Conservation (phyloP, 345 rosid genomes). For the Rhodamnia rubescens region DNA sequence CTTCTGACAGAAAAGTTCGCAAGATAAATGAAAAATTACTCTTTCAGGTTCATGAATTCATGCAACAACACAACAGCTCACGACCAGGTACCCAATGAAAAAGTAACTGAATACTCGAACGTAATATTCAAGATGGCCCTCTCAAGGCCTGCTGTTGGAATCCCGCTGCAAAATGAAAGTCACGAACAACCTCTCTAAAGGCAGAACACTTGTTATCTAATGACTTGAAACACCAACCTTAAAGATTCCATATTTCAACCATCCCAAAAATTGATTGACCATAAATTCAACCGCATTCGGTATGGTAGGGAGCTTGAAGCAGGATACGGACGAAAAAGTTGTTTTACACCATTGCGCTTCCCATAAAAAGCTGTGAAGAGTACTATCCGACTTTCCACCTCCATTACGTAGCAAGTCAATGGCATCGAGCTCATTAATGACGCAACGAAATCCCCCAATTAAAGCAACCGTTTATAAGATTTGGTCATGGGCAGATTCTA, state of each 20-base stretch:
- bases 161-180: neutral
- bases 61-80: neutral
- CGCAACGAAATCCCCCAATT: neutral
- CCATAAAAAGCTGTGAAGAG: neutral
- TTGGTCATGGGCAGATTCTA: neutral
- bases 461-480: neutral
- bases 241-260: neutral
- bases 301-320: neutral
- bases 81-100: neutral
- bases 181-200: neutral
- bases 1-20: neutral
- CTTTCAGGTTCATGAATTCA: neutral
- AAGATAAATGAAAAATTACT: neutral
- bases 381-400: neutral
- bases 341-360: neutral
- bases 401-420: neutral
- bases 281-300: neutral
- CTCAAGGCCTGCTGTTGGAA: neutral
- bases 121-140: neutral
- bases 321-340: neutral
- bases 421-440: neutral
- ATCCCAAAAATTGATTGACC: neutral
- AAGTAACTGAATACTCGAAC: neutral
- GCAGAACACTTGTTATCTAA: neutral
- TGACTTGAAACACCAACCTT: neutral